Conservation (phyloP, 495 filamentous ascomycete genomes). For the Lasiosphaeria ovina region DNA sequence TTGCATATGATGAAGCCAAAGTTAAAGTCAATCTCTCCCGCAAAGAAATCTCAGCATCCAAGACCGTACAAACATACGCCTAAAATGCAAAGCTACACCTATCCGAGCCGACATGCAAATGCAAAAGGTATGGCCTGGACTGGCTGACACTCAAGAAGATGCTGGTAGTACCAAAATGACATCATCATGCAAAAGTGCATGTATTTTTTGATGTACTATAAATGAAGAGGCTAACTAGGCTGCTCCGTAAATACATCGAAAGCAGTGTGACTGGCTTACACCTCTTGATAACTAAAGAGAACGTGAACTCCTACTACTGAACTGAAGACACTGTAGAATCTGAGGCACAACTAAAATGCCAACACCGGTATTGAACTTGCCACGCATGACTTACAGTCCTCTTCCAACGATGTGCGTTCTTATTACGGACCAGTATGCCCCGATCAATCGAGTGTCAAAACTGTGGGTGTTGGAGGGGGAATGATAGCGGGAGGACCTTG, state of each 20-base stretch:
- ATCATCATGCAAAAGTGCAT: slow-evolving; percentile 21
- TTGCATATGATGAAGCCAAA: too few relatives aligned
- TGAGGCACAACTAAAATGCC: not conserved
- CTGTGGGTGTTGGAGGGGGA: not conserved
- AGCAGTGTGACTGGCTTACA: slow-evolving; percentile 15
- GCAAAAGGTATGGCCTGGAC: too few relatives aligned
- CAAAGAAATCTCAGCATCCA: too few relatives aligned
- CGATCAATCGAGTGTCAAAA: too few relatives aligned
- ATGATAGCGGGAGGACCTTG: not conserved
- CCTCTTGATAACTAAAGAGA: slow-evolving; percentile 22
- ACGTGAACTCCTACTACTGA: slow-evolving; percentile 6
- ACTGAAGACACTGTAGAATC: not conserved
- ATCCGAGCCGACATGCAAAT: too few relatives aligned
- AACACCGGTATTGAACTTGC: not conserved
- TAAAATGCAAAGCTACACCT: too few relatives aligned
- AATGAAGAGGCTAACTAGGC: slow-evolving; percentile 15
- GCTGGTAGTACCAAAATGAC: not conserved
- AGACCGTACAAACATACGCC: too few relatives aligned
- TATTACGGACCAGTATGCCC: too few relatives aligned
- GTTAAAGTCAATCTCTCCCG: too few relatives aligned
- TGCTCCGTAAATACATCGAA: slow-evolving; percentile 21
- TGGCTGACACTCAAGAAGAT: not conserved
- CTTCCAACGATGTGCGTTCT: too few relatives aligned
- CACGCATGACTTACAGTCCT: too few relatives aligned
- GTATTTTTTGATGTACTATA: slow-evolving; percentile 24